Evolutionary conservation across 768 basidiomycete species (phyloP), one percentile per base, ranked within the genome.

Genomic region (Xerocomellus chrysenteron): DNA sequence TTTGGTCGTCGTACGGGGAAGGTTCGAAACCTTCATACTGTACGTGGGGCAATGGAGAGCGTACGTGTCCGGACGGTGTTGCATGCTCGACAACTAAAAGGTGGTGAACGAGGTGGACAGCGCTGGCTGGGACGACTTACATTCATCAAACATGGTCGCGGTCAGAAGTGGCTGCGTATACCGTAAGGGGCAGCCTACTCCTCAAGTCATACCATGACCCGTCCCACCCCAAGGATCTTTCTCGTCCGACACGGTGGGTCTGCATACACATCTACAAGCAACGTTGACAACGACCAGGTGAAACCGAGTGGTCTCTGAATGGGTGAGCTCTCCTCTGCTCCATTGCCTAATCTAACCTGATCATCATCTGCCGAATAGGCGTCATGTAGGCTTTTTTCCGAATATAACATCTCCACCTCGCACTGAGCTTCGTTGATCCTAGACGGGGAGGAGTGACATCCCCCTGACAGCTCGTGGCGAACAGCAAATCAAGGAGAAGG

Each of bases 301-400:
- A 97, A 76, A 98, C 95, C 2, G 94, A 95, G 70, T 98, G 94
- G 94, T 92, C 91, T 17, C 65, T 88, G 43, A 94, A 89, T 63
- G 94, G 93, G 84, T 87, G 54, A 70, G 82, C 16, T 53, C 28
- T 49, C 35, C 21, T 36, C 10, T 43, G 46, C 35, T 50, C 16
- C 4, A 5, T 21, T 2, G 10, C 32, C 47, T 5, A 1, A 39
- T 36, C 48, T 43, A 21, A 21, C 1, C 39, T 50, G 35, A 64
- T 55, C 52, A 52, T 50, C 58, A 37, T 55, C 40, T 30, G 40
- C 41, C 13, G 21, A 24, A 47, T 59, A 88, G 87, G 63, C 82
- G 87, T 58, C 87, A 88, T 69, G 87, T 86, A 67, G 16, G 82
- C 32, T 71, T 21, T 19, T 30, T 41, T 47, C 49, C 47, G 11